A percentile compares a stretch with the other conserved stretches of the same genome.
Conservation (phyloP, 768 basidiomycete genomes). For the Tulasnella sp. region DNA sequence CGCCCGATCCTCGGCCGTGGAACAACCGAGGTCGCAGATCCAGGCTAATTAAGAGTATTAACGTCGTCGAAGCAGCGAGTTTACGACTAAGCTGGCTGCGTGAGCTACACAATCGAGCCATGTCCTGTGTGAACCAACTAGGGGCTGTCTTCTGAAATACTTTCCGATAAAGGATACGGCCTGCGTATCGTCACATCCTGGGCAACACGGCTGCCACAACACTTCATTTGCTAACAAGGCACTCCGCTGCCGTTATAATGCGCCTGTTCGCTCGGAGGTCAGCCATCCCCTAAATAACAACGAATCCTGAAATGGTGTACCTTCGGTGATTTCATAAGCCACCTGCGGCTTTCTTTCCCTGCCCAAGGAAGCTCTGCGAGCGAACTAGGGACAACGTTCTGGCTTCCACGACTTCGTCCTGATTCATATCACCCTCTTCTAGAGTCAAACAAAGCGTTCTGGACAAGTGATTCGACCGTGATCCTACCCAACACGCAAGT, state of each 20-base stretch:
- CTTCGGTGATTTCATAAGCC: not conserved
- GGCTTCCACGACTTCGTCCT: not conserved
- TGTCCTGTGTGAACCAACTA: not conserved
- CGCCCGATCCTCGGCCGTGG: too few species aligned
- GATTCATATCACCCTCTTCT: not conserved
- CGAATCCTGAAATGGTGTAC: not conserved
- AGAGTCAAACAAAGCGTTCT: not conserved
- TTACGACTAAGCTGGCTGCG: not conserved
- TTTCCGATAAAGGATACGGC: not conserved
- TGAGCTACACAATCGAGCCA: not conserved
- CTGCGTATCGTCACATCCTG: not conserved
- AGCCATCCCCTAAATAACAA: not conserved
- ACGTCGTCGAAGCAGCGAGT: not conserved
- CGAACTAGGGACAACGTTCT: not conserved
- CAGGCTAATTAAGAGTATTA: not conserved
- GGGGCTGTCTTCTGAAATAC: not conserved
- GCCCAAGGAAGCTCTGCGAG: not conserved
- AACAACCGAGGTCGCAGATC: not conserved
- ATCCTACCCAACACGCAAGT: not conserved
- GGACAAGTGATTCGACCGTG: not conserved
- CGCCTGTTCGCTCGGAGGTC: not conserved
- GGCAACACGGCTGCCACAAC: not conserved
- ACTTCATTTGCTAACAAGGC: slow-evolving; percentile 2
- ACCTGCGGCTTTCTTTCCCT: not conserved
- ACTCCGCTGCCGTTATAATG: slow-evolving; percentile 2